Evolutionary conservation across 805 yeast species (phyloP), one percentile per base, ranked within the genome.

Genomic region (Ogataea degrootiae): DNA sequence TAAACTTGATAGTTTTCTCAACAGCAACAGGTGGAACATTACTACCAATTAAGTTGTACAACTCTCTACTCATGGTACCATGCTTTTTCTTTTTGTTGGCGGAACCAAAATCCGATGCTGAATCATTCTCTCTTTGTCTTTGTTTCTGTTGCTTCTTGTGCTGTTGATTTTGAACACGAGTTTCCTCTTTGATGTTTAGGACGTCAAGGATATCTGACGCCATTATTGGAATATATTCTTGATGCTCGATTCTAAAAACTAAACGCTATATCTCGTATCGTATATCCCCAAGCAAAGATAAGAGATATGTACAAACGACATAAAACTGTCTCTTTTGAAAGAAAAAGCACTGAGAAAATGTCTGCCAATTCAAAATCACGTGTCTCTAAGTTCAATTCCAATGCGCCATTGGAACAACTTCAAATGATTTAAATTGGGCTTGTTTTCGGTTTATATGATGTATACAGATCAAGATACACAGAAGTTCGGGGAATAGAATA

Each of bases 41-140:
- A 37, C 94, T 91, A 5, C 99, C 99, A 37, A 94, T 71, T 45
- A 95, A 74, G 54, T 85, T 86, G 66, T 85, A 91, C 45, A 94
- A 71, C 63, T 94, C 99, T 56, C 98, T 77, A 52, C 87, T 91
- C 80, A 92, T 85, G 23, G 96, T 96, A 2, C 67, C 68, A 31
- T 58, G 53, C 46, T 66, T 70, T 47, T 66, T 68, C 57, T 64
- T 67, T 51, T 70, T 68, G 49, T 58, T 60, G 1, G 64, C 52
- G 9, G 59, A 47, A 14, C 60, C 56, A 44, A 60, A 56, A 21
- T 56, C 55, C 15, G 48, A 43, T n/a, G 49, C 45, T 11, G 48
- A 44, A 8, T 52, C 49, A 35, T 49, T 49, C 19, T 49, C 55
- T 43, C 37, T 43, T 39, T 41, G 34, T n/a, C 29, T 15, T 6